Evolutionary conservation across 176 grass and related monocot species (phyloP).

Genomic region (Aegilops tauschii): DNA sequence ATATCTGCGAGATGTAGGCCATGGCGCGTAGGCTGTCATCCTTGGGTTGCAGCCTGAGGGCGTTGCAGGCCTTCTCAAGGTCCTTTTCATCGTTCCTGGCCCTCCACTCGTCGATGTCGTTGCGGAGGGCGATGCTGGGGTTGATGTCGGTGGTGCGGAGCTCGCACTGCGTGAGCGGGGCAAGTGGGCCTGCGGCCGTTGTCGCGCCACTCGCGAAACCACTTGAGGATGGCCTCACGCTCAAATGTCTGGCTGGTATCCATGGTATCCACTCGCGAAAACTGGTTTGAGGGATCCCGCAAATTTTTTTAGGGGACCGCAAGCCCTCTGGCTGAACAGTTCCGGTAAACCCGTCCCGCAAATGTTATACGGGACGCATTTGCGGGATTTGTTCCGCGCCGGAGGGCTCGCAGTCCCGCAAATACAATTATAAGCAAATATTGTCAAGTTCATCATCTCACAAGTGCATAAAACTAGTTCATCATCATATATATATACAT

Average conservation of each 20-base stretch:
- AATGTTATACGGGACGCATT: too few relatives aligned
- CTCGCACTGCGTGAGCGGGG: conserved; percentile 61
- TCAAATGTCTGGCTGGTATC: conserved; percentile 90
- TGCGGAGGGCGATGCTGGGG: conserved; percentile 67
- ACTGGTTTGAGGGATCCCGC: too few relatives aligned
- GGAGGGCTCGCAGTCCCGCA: too few relatives aligned
- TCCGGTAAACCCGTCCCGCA: too few relatives aligned
- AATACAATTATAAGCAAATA: too few relatives aligned
- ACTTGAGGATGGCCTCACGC: conserved; percentile 81
- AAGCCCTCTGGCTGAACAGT: too few relatives aligned
- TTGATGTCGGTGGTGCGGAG: conserved; percentile 53
- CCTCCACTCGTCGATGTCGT: conserved; percentile 81
- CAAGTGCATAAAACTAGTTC: too few relatives aligned
- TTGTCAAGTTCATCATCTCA: too few relatives aligned
- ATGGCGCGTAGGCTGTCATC: conserved; percentile 37
- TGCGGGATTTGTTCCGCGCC: too few relatives aligned
- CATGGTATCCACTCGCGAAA: conserved; percentile 23
- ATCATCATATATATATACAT: too few relatives aligned
- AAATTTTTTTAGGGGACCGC: too few relatives aligned
- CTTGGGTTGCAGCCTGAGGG: background rate
- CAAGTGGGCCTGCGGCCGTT: conserved; percentile 60
- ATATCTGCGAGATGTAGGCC: conserved; percentile 37
- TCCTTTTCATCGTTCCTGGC: conserved; percentile 62
- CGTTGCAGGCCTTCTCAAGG: conserved; percentile 48
- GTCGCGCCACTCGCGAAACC: conserved; percentile 83